Base-by-base conservation (phyloP, 345 rosid species). In the Ceriops zippeliana region DNA sequence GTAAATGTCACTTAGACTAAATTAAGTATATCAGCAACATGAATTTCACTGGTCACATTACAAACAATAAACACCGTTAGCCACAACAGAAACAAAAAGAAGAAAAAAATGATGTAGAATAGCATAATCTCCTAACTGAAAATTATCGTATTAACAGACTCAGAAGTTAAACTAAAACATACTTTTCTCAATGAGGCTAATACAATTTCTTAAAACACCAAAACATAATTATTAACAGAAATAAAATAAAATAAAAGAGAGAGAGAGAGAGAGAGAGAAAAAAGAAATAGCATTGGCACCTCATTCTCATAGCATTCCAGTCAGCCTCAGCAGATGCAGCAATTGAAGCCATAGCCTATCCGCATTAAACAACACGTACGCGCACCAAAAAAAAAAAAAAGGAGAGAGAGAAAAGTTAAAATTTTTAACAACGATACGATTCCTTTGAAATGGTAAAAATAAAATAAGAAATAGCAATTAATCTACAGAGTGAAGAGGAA, bases 321-420 rank as follows among this genome's bases (percentile, higher is more conserved):
- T 91, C 97, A 0, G 91, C 97, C 68, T 86, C 98, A 1, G 86
- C 86, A 17, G 96, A 87, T 0, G 96, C 89, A 59, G 91, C 89
- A 73, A 95, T 92, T 4, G 98, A 95, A 37, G 99, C 98, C 99
- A 95, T 92, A 11, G 99, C 99, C 98, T 91, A 32, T 63, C 26
- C 58, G 65, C 32, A 69, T 47, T 26, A 70, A 56, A 60, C 24
- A 62, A 2, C n/a, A 16, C 7, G 38, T 26, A 24, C 42, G 5
- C 21, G 7, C 24, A 2, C 53, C 26, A 16, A 24, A 26, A 3
- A 46, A 34, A 1, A 28, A 37, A 66, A 24, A 2, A 16, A 51
- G n/a, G n/a, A 52, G 1, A n/a, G 22, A 53, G 26, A 24, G 26
- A 24, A 24, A 13, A 6, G 9, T 53, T 53, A 22, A 53, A 21